Conservation (phyloP, 768 basidiomycete genomes). For the Psilocybe sp. region DNA sequence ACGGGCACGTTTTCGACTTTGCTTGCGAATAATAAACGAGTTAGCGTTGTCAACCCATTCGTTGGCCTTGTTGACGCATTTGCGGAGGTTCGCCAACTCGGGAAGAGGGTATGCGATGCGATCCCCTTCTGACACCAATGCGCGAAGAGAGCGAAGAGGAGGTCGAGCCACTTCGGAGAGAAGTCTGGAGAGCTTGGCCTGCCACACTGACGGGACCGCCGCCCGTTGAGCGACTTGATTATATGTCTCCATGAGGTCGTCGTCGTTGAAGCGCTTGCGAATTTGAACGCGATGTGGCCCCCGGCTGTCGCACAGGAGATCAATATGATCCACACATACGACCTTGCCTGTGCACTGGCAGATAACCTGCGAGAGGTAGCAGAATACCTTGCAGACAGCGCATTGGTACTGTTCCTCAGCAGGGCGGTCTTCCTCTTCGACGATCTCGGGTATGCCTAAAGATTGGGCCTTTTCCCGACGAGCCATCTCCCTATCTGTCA, state of each 20-base stretch:
- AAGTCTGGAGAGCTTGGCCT: conserved; percentile 60
- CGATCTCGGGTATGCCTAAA: conserved; percentile 58
- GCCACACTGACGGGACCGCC: conserved; percentile 73
- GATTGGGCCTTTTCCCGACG: conserved; percentile 63
- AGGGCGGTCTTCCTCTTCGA: conserved; percentile 76
- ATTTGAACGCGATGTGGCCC: conserved; percentile 49
- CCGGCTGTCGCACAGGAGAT: conserved; percentile 66
- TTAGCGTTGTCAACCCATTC: conserved; percentile 90
- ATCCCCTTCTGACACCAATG: conserved; percentile 86
- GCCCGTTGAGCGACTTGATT: conserved; percentile 69
- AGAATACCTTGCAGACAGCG: conserved; percentile 87
- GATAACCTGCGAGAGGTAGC: conserved; percentile 90
- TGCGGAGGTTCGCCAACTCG: conserved; percentile 69
- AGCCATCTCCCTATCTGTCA: conserved; percentile 80
- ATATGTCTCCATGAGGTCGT: conserved; percentile 67
- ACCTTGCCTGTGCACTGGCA: conserved; percentile 78
- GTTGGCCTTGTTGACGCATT: conserved; percentile 77
- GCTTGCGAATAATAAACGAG: conserved; percentile 74
- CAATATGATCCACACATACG: conserved; percentile 82
- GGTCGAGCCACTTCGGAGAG: conserved; percentile 72
- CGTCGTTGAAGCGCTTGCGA: conserved; percentile 80
- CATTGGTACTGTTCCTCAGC: conserved; percentile 99
- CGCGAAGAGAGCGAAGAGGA: conserved; percentile 70
- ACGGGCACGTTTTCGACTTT: conserved; percentile 73
- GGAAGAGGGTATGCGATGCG: conserved; percentile 74